These are phyloP conservation scores for Paecilomyces fulvus DNA, from an alignment of 2,329 filamentous ascomycete genomes.

Conservation along the genomic window DNA sequence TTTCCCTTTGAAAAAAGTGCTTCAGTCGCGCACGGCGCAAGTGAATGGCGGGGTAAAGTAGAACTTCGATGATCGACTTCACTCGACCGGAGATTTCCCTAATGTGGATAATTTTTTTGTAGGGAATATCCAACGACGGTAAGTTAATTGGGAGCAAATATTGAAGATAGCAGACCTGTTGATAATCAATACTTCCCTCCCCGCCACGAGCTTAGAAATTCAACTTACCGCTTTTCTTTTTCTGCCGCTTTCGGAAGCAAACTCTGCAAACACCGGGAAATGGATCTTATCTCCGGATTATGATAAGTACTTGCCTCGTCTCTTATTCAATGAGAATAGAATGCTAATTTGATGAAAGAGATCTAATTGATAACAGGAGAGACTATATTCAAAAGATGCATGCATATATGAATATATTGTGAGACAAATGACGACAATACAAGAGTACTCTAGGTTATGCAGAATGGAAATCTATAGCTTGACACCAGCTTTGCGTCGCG, in stretches of 20 bases:
- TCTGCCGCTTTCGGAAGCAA: neutral
- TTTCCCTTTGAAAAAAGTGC: neutral
- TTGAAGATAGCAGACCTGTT: neutral
- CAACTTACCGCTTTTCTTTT: neutral
- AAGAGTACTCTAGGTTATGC: neutral
- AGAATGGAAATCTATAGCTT: conserved; percentile 48
- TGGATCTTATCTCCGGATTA: neutral
- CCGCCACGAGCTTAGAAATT: conserved; percentile 2
- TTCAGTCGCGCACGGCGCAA: neutral
- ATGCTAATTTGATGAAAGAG: too few relatives aligned
- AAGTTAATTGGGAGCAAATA: neutral
- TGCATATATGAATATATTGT: neutral
- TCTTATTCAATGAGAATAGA: too few relatives aligned
- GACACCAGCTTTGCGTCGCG: conserved; percentile 53
- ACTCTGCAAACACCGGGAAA: conserved; percentile 1
- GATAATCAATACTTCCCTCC: neutral
- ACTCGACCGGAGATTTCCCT: neutral
- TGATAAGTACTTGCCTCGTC: neutral
- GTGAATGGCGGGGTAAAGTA: neutral
- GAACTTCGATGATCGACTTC: neutral
- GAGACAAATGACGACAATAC: neutral
- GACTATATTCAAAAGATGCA: neutral
- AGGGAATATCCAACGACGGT: neutral
- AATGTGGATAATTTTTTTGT: neutral
- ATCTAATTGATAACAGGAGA: neutral